These are phyloP conservation scores for Neurospora sublineolata DNA, from an alignment of 495 filamentous ascomycete species.

Conservation along the genomic window DNA sequence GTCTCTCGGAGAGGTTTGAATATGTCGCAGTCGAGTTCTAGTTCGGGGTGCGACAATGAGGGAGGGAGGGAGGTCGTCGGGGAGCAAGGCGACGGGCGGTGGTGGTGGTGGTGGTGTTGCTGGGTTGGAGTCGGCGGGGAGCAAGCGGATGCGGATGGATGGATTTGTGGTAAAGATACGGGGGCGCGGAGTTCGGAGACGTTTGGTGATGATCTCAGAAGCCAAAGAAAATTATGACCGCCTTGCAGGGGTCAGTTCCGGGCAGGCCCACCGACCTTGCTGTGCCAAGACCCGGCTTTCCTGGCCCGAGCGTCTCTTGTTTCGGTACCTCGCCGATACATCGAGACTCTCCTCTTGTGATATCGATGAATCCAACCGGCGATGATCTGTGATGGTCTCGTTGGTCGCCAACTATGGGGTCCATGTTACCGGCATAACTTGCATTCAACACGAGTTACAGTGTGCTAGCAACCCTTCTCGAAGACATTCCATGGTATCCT, in stretches of 20 bases:
- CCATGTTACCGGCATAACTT: neutral
- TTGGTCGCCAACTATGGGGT: neutral
- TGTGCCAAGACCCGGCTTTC: neutral
- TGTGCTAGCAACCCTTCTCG: neutral
- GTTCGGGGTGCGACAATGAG: neutral
- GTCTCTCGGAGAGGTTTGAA: neutral
- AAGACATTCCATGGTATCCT: neutral
- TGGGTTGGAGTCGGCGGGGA: neutral
- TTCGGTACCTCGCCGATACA: neutral
- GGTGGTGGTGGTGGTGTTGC: neutral
- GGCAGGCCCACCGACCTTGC: constrained; percentile 3
- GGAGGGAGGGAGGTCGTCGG: neutral
- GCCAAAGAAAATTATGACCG: constrained; percentile 10
- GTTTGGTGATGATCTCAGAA: constrained; percentile 12
- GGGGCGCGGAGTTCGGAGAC: constrained; percentile 6
- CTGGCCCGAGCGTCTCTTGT: neutral
- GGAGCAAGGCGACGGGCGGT: neutral
- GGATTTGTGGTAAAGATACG: neutral
- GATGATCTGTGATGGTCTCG: neutral
- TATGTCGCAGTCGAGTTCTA: neutral
- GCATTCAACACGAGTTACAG: neutral
- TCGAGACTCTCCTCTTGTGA: neutral
- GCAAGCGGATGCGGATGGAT: neutral
- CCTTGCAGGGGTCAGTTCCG: neutral
- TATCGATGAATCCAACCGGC: neutral